Conservation (phyloP, 257 asterid genomes). For the Capsicum rhomboideum region DNA sequence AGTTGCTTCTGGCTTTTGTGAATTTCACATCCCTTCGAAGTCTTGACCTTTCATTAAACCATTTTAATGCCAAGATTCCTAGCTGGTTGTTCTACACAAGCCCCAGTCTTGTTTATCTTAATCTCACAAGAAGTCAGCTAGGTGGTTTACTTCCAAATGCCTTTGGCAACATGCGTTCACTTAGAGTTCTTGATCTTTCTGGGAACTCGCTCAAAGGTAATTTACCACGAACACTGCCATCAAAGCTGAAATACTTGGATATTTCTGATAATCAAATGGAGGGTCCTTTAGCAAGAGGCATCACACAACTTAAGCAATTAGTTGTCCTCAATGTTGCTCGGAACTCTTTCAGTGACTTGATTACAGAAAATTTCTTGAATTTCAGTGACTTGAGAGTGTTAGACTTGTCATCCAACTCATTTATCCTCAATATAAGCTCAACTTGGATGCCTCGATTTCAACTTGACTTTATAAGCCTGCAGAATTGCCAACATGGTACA, state of each 20-base stretch:
- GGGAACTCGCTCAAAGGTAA: neutral
- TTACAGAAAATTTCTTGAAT: neutral
- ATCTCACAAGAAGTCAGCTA: neutral
- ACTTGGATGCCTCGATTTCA: slow-evolving; percentile 1
- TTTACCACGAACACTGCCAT: neutral
- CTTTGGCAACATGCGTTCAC: neutral
- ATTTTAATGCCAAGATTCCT: neutral
- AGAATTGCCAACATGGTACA: neutral
- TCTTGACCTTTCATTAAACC: neutral
- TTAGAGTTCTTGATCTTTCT: neutral
- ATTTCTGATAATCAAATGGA: neutral
- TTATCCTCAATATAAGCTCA: neutral
- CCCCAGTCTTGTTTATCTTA: slow-evolving; percentile 1
- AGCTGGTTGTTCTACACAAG: neutral
- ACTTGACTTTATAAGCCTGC: neutral
- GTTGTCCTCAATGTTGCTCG: neutral
- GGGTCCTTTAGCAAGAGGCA: neutral
- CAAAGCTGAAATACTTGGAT: neutral
- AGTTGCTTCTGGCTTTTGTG: neutral
- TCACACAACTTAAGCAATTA: neutral
- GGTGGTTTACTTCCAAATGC: neutral
- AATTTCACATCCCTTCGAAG: neutral
- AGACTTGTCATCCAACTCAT: neutral
- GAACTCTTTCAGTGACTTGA: neutral
- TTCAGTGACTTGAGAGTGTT: neutral